Base-by-base conservation (phyloP, 2,329 filamentous ascomycete species). In the Tolypocladium tundrense region DNA sequence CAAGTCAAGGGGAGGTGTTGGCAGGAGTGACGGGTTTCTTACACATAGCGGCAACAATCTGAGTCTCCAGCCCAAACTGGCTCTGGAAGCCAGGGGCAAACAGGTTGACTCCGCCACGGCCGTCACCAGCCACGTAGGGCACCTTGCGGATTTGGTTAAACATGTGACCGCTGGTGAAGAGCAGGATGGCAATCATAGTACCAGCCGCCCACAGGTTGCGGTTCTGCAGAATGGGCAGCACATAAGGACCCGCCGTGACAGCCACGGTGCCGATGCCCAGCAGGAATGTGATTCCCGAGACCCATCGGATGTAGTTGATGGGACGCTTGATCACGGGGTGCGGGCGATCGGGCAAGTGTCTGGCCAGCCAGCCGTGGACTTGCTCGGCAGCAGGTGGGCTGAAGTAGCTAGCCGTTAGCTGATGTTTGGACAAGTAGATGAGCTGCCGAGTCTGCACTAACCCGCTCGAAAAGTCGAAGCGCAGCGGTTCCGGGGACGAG, bases 141-240 rank as follows among this genome's bases (percentile, higher is more conserved):
- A 95, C 90, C 72, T 94, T 93, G 66, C 95, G 85, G 69, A 99
- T 99, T 70, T 97, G 92, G 74, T 97, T 99, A 82, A 95, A 99
- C 95, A 99, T 99, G 75, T 97, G 92, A 43, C 94, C 95, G 66
- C 89, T 94, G 53, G 88, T 97, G 76, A 97, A 99, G 59, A 97
- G 79, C 48, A 99, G 82, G 62, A 99, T 92, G 16, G 86, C 80
- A 67, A 97, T 91, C 64, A 99, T 78, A 73, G 89, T 96, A 67
- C 95, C 74, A 27, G 89, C 90, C 31, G 93, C 92, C 94, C 94
- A 99, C 21, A 97, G 76, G 68, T 96, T 97, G 65, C 93, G 88
- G 78, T 88, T 97, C 72, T 91, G 90, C 41, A 97, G 72, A 60
- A 97, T 68, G 3, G 93, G 93, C 13, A 93, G 70, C 14, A 97